phyloP scores from a whole-genome alignment of 164 flowering plant genomes.

The Magnolia sinica region DNA sequence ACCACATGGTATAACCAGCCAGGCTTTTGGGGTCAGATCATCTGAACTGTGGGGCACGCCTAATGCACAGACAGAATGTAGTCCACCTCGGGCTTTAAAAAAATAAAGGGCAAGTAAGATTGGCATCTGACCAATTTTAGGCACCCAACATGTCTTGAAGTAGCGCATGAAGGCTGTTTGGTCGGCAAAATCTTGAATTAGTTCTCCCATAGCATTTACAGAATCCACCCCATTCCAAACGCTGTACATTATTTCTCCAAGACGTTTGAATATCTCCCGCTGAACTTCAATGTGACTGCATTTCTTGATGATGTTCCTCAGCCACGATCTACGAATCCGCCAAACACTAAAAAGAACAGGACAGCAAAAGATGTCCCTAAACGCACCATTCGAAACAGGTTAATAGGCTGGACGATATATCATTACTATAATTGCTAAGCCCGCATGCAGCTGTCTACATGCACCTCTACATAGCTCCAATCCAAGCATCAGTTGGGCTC shows the following conservation, averaged over 20 bases:
- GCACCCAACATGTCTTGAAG: conserved; percentile 81
- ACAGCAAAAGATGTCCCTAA: conserved; percentile 81
- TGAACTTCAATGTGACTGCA: conserved; percentile 72
- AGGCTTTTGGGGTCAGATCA: too few relatives aligned
- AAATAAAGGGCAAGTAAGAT: background rate
- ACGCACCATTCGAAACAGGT: conserved; percentile 8
- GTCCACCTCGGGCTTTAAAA: background rate
- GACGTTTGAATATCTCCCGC: conserved; percentile 77
- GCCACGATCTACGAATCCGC: conserved; percentile 96
- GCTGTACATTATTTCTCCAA: conserved; percentile 62
- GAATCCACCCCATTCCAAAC: conserved; percentile 66
- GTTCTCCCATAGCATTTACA: conserved; percentile 46
- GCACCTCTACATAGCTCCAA: too few relatives aligned
- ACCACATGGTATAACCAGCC: too few relatives aligned
- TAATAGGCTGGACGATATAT: too few relatives aligned
- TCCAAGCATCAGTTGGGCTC: too few relatives aligned
- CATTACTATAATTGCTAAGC: too few relatives aligned
- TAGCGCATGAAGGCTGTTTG: conserved; percentile 81
- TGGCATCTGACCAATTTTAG: conserved; percentile 71
- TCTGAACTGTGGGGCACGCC: too few relatives aligned
- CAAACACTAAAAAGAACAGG: conserved; percentile 83
- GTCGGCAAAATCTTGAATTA: conserved; percentile 79
- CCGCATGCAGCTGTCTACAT: too few relatives aligned
- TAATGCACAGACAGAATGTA: too few relatives aligned
- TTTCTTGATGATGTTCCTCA: conserved; percentile 66